These are phyloP conservation scores for Neurospora sp. DNA, from an alignment of 495 filamentous ascomycete species.

Conservation along the genomic window DNA sequence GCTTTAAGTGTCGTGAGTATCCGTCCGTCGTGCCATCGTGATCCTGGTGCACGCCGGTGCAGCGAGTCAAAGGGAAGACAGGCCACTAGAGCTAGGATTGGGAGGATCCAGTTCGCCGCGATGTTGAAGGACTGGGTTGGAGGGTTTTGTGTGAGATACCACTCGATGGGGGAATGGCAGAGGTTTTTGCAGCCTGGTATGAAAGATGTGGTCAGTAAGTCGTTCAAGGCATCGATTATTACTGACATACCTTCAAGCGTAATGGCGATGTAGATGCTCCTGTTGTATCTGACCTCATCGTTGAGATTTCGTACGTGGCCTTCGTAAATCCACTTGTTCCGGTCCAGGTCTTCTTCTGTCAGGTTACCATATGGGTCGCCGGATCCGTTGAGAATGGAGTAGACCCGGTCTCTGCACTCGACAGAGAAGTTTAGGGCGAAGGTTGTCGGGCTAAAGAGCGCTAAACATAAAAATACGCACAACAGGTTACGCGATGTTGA, in stretches of 20 bases:
- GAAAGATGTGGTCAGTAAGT: constrained; percentile 4
- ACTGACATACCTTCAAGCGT: background rate
- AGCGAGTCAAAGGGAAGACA: constrained; percentile 11
- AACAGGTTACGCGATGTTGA: background rate
- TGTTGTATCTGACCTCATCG: background rate
- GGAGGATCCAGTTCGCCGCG: constrained; percentile 12
- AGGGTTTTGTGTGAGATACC: constrained; percentile 3
- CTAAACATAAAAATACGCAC: background rate
- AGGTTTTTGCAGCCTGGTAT: constrained; percentile 6
- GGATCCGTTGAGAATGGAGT: background rate
- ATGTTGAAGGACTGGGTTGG: constrained; percentile 3
- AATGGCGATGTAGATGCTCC: background rate
- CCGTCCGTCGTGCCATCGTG: background rate
- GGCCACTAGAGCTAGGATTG: constrained; percentile 12
- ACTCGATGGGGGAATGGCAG: constrained; percentile 10
- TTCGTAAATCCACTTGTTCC: background rate
- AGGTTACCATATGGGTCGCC: background rate
- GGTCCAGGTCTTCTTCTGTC: background rate
- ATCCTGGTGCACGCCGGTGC: constrained; percentile 1
- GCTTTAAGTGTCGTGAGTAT: background rate
- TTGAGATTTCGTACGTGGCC: background rate
- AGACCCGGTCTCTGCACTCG: background rate
- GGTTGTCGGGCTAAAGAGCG: background rate
- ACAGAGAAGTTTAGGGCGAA: background rate
- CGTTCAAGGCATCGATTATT: background rate